Evolutionary conservation across 192 early-diverging fungal species (phyloP), one percentile per base, ranked within the genome.

Genomic region (Rhizophagus prolifer): DNA sequence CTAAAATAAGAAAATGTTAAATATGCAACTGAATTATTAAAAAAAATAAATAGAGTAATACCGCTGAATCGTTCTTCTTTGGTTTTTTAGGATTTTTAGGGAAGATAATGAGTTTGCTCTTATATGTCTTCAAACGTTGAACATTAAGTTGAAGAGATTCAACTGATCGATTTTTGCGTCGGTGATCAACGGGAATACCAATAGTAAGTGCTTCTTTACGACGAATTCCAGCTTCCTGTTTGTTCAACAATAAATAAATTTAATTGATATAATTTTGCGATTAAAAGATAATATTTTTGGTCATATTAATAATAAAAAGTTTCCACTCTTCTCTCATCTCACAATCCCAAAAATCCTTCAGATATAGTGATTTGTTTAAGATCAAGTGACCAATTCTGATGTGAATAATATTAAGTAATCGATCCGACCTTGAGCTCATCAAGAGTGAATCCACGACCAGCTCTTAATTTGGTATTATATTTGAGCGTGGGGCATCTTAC

Each of bases 381-480:
- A 44, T 12, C 41, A 44, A 44, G 12, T 44, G 41, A 44, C 41
- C 9, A 12, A 44, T 44, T 44, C 10, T 12, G 41, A 44, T 3
- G 1, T 21, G 21, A 54, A 54, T 54, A 54, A 54, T 54, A 54
- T 54, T 54, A 19, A 54, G 4, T 54, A 54, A 21, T 54, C 28
- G 16, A 50, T 44, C 62, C 14, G 84, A 94, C 94, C 94, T 98
- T 96, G 76, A 99, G 91, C 88, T 99, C 97, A 77, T 99, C 97
- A 66, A 97, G 86, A 68, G 96, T 97, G 90, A 99, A 99, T 70
- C 97, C 97, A 83, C 95, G 93, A 81, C 97, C 97, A 80, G 91
- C 90, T 80, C 97, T 89, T 75, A 98, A 87, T 92, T 97, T 97
- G 84, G 85, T 91, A 94, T 99, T 99, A 93, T 99, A 98, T 87